Percentiles rank a stretch among this genome's conserved stretches.
Evolutionary conservation across 805 yeast genomes (phyloP).

Genomic region (Metschnikowia cubensis): DNA sequence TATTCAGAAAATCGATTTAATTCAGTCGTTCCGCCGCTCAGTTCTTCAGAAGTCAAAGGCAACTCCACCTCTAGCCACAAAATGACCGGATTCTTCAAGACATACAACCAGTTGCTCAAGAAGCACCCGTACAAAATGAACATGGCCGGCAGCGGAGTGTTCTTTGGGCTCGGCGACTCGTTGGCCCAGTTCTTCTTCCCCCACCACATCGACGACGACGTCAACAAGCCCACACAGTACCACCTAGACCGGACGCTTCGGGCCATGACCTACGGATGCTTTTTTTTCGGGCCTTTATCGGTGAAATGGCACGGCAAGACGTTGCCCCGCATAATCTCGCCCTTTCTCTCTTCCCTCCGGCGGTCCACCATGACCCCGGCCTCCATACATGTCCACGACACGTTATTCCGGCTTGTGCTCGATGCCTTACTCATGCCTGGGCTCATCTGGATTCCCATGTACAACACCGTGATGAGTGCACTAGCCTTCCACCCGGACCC

Average conservation of each 20-base stretch:
- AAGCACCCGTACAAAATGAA: constrained; percentile 52
- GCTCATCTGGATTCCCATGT: constrained; percentile 40
- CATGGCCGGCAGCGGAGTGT: constrained; percentile 48
- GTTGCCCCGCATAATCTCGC: constrained; percentile 34
- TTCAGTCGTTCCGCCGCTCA: too few relatives aligned
- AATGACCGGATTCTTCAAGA: constrained; percentile 16
- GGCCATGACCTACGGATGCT: constrained; percentile 36
- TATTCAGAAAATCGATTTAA: too few relatives aligned
- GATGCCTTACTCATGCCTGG: constrained; percentile 39
- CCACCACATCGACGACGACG: constrained; percentile 21
- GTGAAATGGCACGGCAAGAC: constrained; percentile 38
- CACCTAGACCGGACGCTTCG: constrained; percentile 31
- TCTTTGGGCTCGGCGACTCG: constrained; percentile 41
- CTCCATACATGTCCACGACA: constrained; percentile 20
- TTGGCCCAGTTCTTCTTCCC: constrained; percentile 41
- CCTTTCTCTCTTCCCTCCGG: constrained; percentile 23
- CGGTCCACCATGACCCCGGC: constrained; percentile 11
- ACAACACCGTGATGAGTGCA: constrained; percentile 36
- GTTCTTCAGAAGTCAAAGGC: too few relatives aligned
- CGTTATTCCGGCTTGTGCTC: constrained; percentile 24
- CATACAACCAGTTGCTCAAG: constrained; percentile 28
- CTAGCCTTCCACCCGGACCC: constrained; percentile 36
- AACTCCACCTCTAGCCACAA: not conserved
- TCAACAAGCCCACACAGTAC: constrained; percentile 19
- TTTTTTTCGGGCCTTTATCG: constrained; percentile 37